phyloP scores from a whole-genome alignment of 345 rosid genomes.

The Acer saccharum region DNA sequence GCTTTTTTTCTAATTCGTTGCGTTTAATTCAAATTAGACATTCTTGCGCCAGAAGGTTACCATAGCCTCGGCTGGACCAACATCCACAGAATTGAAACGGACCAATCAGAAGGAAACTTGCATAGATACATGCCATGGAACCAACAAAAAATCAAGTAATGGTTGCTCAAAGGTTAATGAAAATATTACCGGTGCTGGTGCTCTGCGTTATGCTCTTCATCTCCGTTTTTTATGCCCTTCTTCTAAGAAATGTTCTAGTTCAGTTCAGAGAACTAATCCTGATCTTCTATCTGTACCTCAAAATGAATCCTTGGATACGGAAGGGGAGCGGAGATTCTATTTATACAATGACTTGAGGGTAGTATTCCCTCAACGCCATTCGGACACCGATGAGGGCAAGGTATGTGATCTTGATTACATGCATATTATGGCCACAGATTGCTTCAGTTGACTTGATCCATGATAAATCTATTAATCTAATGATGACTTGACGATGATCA shows the following conservation, averaged over 20 bases:
- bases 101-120: constrained; percentile 28
- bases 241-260: constrained; percentile 58
- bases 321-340: constrained; percentile 72
- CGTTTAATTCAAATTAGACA: constrained; percentile 53
- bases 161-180: constrained; percentile 58
- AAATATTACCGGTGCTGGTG: constrained; percentile 54
- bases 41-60: constrained; percentile 90
- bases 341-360: constrained; percentile 84
- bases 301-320: constrained; percentile 38
- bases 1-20: not conserved
- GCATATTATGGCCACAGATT: not conserved
- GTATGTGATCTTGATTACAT: constrained; percentile 41
- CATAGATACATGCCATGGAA: constrained; percentile 23
- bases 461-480: not conserved
- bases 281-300: constrained; percentile 39
- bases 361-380: constrained; percentile 92
- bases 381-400: constrained; percentile 97
- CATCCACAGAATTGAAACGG: constrained; percentile 39
- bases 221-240: constrained; percentile 79
- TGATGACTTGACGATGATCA: not conserved
- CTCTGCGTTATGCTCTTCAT: constrained; percentile 88
- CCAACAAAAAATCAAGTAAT: constrained; percentile 30
- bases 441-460: not conserved
- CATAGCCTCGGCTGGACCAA: constrained; percentile 58
- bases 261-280: constrained; percentile 49